These are phyloP conservation scores for Ceratocystis alfenasii DNA, from an alignment of 2,329 filamentous ascomycete species.

Conservation along the genomic window DNA sequence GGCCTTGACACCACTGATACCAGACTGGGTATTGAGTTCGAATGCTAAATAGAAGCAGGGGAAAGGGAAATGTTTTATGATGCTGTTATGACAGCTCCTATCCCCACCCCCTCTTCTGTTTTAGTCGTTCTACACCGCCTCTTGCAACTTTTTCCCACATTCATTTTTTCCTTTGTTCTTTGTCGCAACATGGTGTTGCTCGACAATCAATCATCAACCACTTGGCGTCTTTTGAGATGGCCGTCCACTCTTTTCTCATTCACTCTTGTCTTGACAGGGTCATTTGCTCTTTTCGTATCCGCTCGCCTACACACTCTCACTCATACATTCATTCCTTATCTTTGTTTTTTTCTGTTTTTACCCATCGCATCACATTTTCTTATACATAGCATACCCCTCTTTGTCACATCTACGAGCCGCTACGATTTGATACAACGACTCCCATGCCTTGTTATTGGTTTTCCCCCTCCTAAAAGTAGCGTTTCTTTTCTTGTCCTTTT, in stretches of 20 bases:
- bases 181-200: background rate
- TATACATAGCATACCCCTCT: background rate
- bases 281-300: background rate
- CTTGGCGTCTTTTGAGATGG: conserved; percentile 18
- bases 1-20: conserved; percentile 48
- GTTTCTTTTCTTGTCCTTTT: conserved; percentile 5
- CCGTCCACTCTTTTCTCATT: conserved; percentile 15
- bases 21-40: conserved; percentile 47
- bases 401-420: conserved; percentile 10
- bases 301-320: background rate
- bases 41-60: conserved; percentile 34
- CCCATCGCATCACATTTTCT: background rate
- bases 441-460: conserved; percentile 11
- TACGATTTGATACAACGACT: conserved; percentile 3
- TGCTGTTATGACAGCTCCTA: conserved; percentile 9
- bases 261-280: background rate
- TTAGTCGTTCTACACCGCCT: background rate
- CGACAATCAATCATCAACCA: background rate
- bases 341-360: background rate
- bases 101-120: background rate
- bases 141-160: background rate
- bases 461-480: conserved; percentile 12
- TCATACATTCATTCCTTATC: background rate
- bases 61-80: conserved; percentile 3
- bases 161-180: conserved; percentile 9